phyloP scores from a whole-genome alignment of 2,329 filamentous ascomycete genomes.

The Alternaria postmessia region DNA sequence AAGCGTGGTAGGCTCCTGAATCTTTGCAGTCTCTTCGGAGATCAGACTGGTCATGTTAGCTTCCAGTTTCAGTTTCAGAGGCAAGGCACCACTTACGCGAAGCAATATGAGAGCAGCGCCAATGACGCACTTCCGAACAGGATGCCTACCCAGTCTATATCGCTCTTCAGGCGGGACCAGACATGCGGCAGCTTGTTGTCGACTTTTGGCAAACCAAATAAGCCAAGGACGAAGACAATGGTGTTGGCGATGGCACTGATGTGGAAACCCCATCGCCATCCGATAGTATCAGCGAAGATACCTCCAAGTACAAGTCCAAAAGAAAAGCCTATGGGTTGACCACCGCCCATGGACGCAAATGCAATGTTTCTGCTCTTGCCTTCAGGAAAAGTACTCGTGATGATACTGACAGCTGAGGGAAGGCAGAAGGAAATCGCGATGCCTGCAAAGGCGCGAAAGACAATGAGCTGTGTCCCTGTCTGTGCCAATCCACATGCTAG shows the following conservation, averaged over 20 bases:
- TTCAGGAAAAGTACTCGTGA: constrained; percentile 57
- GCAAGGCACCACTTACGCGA: constrained; percentile 55
- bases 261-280: constrained; percentile 62
- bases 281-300: constrained; percentile 57
- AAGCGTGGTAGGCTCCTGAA: constrained; percentile 41
- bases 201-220: constrained; percentile 30
- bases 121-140: constrained; percentile 57
- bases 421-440: constrained; percentile 59
- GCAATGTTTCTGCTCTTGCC: constrained; percentile 60
- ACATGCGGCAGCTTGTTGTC: too few relatives aligned
- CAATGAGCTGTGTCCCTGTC: constrained; percentile 50
- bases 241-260: constrained; percentile 54
- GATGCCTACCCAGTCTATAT: constrained; percentile 65
- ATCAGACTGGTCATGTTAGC: not conserved
- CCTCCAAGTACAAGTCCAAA: constrained; percentile 62
- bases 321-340: constrained; percentile 61
- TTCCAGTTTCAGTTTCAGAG: constrained; percentile 47
- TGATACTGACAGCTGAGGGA: constrained; percentile 59
- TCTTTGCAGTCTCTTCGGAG: not conserved
- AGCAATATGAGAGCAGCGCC: constrained; percentile 61
- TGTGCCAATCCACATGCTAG: constrained; percentile 55
- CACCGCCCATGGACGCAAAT: constrained; percentile 60
- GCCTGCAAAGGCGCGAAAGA: constrained; percentile 58
- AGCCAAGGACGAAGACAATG: constrained; percentile 49
- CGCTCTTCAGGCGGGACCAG: constrained; percentile 45